Percentiles rank a stretch among this genome's conserved stretches.
Conservation (phyloP, 2,329 filamentous ascomycete species). For the Hansfordia pulvinata region DNA sequence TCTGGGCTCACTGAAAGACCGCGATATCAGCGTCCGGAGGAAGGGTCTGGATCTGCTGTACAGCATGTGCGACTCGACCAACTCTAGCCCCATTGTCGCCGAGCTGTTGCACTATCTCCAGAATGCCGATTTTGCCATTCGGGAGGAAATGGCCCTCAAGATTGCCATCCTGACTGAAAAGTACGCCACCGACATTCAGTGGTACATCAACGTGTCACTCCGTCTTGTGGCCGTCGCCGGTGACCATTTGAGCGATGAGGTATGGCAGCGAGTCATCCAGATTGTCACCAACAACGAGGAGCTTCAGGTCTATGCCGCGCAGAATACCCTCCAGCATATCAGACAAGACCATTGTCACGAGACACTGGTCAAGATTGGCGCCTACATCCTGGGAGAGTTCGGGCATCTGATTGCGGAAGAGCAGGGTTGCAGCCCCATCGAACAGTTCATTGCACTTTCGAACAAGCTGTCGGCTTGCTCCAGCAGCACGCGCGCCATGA, state of each 20-base stretch:
- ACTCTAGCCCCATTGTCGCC: conserved; percentile 83
- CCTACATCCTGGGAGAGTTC: conserved; percentile 92
- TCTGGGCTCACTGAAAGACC: conserved; percentile 81
- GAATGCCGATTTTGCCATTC: conserved; percentile 91
- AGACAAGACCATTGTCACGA: conserved; percentile 92
- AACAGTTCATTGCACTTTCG: conserved; percentile 89
- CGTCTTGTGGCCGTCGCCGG: conserved; percentile 91
- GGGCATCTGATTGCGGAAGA: conserved; percentile 92
- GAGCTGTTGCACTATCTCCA: conserved; percentile 91
- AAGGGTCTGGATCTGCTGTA: conserved; percentile 94
- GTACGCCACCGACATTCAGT: conserved; percentile 95
- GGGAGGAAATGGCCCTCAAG: conserved; percentile 98
- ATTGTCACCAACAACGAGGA: conserved; percentile 99
- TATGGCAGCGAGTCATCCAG: conserved; percentile 97
- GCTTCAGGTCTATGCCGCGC: conserved; percentile 88
- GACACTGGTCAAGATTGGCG: conserved; percentile 93
- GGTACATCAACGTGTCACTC: conserved; percentile 97
- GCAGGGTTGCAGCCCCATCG: conserved; percentile 84
- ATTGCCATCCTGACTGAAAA: conserved; percentile 98
- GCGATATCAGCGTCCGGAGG: conserved; percentile 91
- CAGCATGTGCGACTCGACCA: conserved; percentile 98
- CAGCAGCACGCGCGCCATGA: conserved; percentile 80
- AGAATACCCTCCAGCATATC: conserved; percentile 84
- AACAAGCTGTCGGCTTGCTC: conserved; percentile 82
- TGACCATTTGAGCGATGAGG: conserved; percentile 96